Conservation (phyloP, 2,329 filamentous ascomycete species). For the Colletotrichum gigasporum region DNA sequence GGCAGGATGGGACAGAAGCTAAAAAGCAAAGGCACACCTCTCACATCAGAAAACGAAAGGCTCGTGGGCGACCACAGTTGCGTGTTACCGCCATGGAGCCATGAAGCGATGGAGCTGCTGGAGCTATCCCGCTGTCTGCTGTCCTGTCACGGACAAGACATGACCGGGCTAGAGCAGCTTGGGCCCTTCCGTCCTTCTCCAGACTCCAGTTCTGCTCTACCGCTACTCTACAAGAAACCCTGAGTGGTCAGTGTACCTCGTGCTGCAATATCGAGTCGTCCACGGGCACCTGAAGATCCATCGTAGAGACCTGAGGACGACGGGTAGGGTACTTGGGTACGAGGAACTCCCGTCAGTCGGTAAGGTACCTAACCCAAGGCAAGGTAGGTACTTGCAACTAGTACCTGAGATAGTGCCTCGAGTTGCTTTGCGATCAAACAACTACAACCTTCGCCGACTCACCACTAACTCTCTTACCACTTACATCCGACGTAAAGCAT, state of each 20-base stretch:
- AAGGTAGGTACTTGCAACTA: too few relatives aligned
- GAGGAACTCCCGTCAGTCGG: too few relatives aligned
- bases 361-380: too few relatives aligned
- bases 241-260: neutral
- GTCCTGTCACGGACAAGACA: constrained; percentile 6
- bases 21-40: neutral
- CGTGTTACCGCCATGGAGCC: neutral
- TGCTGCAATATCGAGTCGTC: neutral
- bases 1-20: constrained; percentile 17
- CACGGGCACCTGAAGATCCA: too few relatives aligned
- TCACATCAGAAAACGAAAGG: too few relatives aligned
- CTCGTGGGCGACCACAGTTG: constrained; percentile 4
- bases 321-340: too few relatives aligned
- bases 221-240: constrained; percentile 1
- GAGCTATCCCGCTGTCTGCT: neutral
- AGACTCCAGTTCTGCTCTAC: neutral
- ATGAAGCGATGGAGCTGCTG: neutral
- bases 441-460: too few relatives aligned
- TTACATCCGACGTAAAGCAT: neutral
- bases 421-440: too few relatives aligned
- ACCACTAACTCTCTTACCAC: too few relatives aligned
- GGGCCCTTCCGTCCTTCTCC: neutral
- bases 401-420: too few relatives aligned
- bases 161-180: neutral
- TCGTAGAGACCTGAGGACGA: too few relatives aligned